Evolutionary conservation across 2,329 filamentous ascomycete genomes (phyloP), one percentile per base, ranked within the genome.

Genomic region (Pseudocercospora crystallina): DNA sequence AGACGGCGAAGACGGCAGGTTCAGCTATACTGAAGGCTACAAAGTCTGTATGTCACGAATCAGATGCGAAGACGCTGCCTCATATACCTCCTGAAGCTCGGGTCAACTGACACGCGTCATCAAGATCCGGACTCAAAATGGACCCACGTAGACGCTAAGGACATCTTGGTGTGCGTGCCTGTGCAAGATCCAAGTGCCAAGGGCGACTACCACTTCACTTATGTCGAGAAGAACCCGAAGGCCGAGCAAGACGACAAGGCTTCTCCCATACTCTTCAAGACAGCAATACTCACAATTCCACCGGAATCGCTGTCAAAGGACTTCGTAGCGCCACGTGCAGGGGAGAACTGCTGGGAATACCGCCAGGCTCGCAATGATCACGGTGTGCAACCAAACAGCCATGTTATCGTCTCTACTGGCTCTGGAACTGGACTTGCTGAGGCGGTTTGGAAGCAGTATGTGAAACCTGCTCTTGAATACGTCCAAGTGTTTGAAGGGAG

Each of bases 331-430:
- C 51, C 50, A 14, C 56, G 57, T 2, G 42, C 47, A 12, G 57
- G 57, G 11, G 44, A 59, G 14, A 57, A 59, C 11, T 58, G 49
- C 50, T 62, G 54, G 57, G 52, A 59, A 26, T 50, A 43, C 33
- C 51, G 51, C 5, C 47, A 57, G 29, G 51, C 39, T 34, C 43
- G 49, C 15, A 29, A 43, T 34, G 37, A 37, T 35, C 35, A 39
- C n/a, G 39, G 33, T 11, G 30, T 54, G 5, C 45, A 52, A 26
- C 48, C 56, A 10, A 56, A 54, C 43, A 67, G 70, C 5, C 72
- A 77, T 52, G 62, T 77, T 40, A 64, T 78, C 32, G 61, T 77
- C 12, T 78, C 76, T 2, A 69, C 69, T 12, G 69, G 66, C 15
- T 77, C 76, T 2, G 76, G 76, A 2, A 73, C 69, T 10, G 66